A percentile compares a stretch with the other conserved stretches of the same genome.
Evolutionary conservation across 148 eudicot genomes (phyloP).

Genomic region (Rhododendron simsii): DNA sequence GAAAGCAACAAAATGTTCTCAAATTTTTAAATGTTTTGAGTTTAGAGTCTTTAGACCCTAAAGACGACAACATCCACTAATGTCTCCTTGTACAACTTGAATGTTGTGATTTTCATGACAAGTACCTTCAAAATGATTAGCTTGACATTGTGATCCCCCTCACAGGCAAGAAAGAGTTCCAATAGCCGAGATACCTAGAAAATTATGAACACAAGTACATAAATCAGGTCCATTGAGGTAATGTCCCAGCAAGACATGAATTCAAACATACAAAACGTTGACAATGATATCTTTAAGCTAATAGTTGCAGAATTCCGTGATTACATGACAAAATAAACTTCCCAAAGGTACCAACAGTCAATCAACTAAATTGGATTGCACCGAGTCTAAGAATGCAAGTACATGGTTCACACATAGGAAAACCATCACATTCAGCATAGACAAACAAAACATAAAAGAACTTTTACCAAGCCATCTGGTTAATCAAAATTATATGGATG

Average conservation of each 20-base stretch:
- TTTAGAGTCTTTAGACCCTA: not conserved
- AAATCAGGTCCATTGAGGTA: not conserved
- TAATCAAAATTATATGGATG: not conserved
- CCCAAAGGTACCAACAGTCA: not conserved
- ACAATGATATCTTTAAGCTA: not conserved
- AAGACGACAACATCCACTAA: not conserved
- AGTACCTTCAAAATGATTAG: slow-evolving; percentile 78
- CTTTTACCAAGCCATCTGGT: not conserved
- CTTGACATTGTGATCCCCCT: slow-evolving; percentile 62
- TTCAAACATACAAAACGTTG: not conserved
- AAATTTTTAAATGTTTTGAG: not conserved
- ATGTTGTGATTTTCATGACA: not conserved
- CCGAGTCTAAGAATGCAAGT: not conserved
- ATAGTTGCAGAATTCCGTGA: slow-evolving; percentile 2
- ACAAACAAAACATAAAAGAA: not conserved
- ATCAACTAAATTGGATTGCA: not conserved
- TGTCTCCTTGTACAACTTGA: not conserved
- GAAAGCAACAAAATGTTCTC: slow-evolving; percentile 3
- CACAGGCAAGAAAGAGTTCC: slow-evolving; percentile 64
- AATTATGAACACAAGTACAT: not conserved
- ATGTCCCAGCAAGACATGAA: not conserved
- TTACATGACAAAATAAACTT: not conserved
- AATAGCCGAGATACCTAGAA: slow-evolving; percentile 60
- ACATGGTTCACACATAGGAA: not conserved
- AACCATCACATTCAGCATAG: not conserved